Percentiles rank a stretch among this genome's conserved stretches.
Evolutionary conservation across 2,329 filamentous ascomycete genomes (phyloP).

Genomic region (Talaromyces funiculosus): DNA sequence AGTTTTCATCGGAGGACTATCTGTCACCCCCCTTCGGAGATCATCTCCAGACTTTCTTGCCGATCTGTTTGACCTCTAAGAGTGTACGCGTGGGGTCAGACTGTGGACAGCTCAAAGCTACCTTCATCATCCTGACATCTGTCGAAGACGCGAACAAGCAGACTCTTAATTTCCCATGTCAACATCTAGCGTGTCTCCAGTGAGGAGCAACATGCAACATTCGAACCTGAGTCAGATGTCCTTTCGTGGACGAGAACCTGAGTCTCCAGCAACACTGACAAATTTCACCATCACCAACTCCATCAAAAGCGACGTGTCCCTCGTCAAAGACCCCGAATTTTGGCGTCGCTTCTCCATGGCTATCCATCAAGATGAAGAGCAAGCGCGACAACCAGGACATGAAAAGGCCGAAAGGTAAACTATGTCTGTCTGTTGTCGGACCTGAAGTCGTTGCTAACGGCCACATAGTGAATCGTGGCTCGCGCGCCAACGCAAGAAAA

Average conservation of each 20-base stretch:
- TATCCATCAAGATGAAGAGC: slow-evolving; percentile 52
- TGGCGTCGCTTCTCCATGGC: slow-evolving; percentile 57
- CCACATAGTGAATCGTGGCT: slow-evolving; percentile 51
- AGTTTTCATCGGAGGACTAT: neutral
- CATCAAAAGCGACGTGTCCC: slow-evolving; percentile 14
- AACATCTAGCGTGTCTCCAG: neutral
- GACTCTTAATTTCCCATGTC: neutral
- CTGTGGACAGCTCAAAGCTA: neutral
- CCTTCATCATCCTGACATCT: neutral
- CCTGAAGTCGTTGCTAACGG: neutral
- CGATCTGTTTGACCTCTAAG: neutral
- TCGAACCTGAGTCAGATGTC: neutral
- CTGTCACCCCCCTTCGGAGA: neutral
- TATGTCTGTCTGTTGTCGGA: neutral
- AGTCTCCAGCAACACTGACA: slow-evolving; percentile 10
- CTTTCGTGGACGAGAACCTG: slow-evolving; percentile 2
- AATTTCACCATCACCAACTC: slow-evolving; percentile 11
- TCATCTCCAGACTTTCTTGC: neutral
- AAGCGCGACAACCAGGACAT: slow-evolving; percentile 16
- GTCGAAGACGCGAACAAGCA: neutral
- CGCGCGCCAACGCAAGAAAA: slow-evolving; percentile 45
- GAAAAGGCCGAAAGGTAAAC: slow-evolving; percentile 17
- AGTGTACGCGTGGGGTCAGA: neutral
- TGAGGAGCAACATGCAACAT: slow-evolving; percentile 2
- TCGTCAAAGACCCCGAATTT: slow-evolving; percentile 51